Evolutionary conservation across 2,329 filamentous ascomycete species (phyloP), one percentile per base, ranked within the genome.

Genomic region (Leptodontidium sp.): DNA sequence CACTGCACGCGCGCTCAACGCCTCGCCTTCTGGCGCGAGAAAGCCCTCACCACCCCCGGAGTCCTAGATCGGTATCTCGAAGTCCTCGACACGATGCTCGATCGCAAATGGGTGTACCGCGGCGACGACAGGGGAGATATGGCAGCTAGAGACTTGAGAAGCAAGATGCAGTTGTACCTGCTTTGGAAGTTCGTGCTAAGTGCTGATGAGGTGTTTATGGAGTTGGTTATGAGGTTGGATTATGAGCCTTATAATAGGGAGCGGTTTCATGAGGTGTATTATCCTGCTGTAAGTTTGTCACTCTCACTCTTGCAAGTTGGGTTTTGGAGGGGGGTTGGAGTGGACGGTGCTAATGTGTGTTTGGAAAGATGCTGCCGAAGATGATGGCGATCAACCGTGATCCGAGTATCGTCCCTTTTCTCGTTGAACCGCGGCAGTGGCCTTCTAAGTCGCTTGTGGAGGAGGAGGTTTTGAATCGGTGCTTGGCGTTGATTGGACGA

Each of bases 211-310:
- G 55, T 58, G 35, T 58, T 40, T 17, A 2, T 43, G 15, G 55
- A 58, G 55, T 24, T 58, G 55, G 35, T 58, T n/a, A 11, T 24
- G n/a, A 58, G 35, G 35, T 26, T 58, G 17, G 15, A 21, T 40
- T 17, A 9, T 6, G 55, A 58, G n/a, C 17, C 32, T 6, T 58
- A 58, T 43, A 14, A n/a, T 26, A 24, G 35, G 35, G 32, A 40
- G 55, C 40, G 55, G 35, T 58, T 38, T 38, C 35, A n/a, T n/a
- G 32, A 40, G n/a, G 17, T 24, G 32, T 21, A 58, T 40, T 58
- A 21, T 58, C 55, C 55, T 40, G 35, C 55, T 58, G 55, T 58
- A 26, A 43, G 55, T 58, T 8, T 21, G 21, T 21, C 21, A 21
- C 21, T 21, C 21, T 21, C 21, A 21, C 21, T 21, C 21, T 21